Evolutionary conservation across 192 early-diverging fungal species (phyloP), one percentile per base, ranked within the genome.

Genomic region (Podila horticola): DNA sequence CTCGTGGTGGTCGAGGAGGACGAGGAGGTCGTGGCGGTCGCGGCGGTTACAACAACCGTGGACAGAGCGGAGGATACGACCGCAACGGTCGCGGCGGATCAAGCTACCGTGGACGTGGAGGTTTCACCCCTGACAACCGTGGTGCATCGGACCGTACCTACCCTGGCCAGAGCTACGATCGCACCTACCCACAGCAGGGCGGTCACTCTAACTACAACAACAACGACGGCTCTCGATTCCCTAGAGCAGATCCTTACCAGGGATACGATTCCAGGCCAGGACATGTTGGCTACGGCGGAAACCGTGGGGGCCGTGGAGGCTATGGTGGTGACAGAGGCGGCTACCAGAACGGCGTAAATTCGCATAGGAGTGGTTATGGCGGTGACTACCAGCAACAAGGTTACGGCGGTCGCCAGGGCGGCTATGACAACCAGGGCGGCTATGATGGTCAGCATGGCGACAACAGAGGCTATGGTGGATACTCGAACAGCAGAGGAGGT

Each of bases 1-100:
- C 82, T 8, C 83, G 77, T 49, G 72, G 87, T 26, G 38, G 66
- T 58, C 71, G 84, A 9, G 66, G 74, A 36, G 83, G 83, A 41
- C 75, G 84, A 26, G 73, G 86, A 28, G 69, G 75, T 24, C 83
- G 52, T 33, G 57, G 79, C 55, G 71, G 66, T 30, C 52, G 64
- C 33, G 71, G 55, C 17, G 74, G 82, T 19, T 69, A 55, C 59
- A 68, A 77, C 58, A 82, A 69, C 31, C 76, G 82, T 49, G 69
- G 82, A 36, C 74, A 83, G 34, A 71, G 33, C 24, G 26, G 59
- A 45, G 61, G 76, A 45, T 75, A 41, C 50, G 75, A 75, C 34
- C 64, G 74, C 55, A 75, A 83, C 67, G 60, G 57, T 57, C 55
- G 69, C 31, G 74, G 77, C 8, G 72, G 69, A 52, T 75, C 74